These are phyloP conservation scores for Tetrahymena elliotti DNA, from an alignment of 73 alveolate genomes.

Conservation along the genomic window DNA sequence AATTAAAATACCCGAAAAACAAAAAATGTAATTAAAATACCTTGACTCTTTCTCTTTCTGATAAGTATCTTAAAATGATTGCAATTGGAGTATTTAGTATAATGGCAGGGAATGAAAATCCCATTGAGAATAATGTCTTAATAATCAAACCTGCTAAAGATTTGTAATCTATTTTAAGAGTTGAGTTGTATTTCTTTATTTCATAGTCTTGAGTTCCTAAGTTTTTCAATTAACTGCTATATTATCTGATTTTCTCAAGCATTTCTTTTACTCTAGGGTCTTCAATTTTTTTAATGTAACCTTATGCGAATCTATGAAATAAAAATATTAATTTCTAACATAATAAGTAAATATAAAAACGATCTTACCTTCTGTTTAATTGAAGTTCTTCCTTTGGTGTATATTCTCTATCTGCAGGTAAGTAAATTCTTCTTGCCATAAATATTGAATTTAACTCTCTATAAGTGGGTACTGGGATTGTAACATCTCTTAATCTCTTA, in stretches of 20 bases:
- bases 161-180: neutral
- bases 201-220: constrained; percentile 75
- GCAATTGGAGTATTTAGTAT: constrained; percentile 60
- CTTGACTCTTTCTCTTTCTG: constrained; percentile 68
- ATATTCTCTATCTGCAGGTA: constrained; percentile 67
- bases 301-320: constrained; percentile 54
- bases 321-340: neutral
- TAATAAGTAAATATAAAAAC: neutral
- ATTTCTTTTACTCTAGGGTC: constrained; percentile 53
- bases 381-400: constrained; percentile 60
- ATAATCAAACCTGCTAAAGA: constrained; percentile 1
- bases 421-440: constrained; percentile 75
- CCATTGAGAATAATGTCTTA: constrained; percentile 14
- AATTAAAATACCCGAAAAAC: neutral
- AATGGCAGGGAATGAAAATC: constrained; percentile 61
- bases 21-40: constrained; percentile 14
- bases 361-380: constrained; percentile 33
- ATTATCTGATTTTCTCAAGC: constrained; percentile 47
- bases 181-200: constrained; percentile 11
- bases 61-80: constrained; percentile 33
- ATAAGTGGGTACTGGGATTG: constrained; percentile 83
- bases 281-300: constrained; percentile 57
- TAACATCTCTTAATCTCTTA: constrained; percentile 69
- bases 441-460: constrained; percentile 62
- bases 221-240: constrained; percentile 64